These are phyloP conservation scores for Ophioceras dolichostomum DNA, from an alignment of 2,329 filamentous ascomycete species.

Conservation along the genomic window DNA sequence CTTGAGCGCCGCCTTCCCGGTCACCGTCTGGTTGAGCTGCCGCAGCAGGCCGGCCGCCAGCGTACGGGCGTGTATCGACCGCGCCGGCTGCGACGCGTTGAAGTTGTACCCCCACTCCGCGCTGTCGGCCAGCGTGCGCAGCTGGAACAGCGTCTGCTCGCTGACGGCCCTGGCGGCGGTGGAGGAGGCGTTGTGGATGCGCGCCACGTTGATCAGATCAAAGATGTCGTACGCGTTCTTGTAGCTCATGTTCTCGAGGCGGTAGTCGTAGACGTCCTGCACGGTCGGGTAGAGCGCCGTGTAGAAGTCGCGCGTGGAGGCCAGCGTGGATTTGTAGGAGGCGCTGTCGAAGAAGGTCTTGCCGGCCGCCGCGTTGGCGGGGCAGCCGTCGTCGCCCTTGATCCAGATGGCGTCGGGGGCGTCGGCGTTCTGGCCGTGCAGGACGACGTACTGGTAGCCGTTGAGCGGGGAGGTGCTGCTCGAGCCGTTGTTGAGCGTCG, in stretches of 20 bases:
- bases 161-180: background rate
- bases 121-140: slow-evolving; percentile 1
- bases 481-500: slow-evolving; percentile 8
- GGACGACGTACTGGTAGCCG: slow-evolving; percentile 1
- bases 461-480: background rate
- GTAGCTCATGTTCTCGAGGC: slow-evolving; percentile 1
- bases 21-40: background rate
- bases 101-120: slow-evolving; percentile 1
- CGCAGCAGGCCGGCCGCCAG: background rate
- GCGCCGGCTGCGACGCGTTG: background rate
- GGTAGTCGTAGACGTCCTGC: background rate
- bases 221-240: slow-evolving; percentile 1
- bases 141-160: background rate
- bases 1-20: background rate
- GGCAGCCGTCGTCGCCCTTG: slow-evolving; percentile 2
- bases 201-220: slow-evolving; percentile 1
- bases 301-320: background rate
- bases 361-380: background rate
- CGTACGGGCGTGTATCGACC: background rate
- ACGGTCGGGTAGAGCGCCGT: background rate
- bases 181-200: slow-evolving; percentile 1
- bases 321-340: background rate
- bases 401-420: slow-evolving; percentile 1
- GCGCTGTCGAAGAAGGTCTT: background rate
- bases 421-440: background rate